Evolutionary conservation across 768 basidiomycete species (phyloP), one percentile per base, ranked within the genome.

Genomic region (Amylocystis lapponica): DNA sequence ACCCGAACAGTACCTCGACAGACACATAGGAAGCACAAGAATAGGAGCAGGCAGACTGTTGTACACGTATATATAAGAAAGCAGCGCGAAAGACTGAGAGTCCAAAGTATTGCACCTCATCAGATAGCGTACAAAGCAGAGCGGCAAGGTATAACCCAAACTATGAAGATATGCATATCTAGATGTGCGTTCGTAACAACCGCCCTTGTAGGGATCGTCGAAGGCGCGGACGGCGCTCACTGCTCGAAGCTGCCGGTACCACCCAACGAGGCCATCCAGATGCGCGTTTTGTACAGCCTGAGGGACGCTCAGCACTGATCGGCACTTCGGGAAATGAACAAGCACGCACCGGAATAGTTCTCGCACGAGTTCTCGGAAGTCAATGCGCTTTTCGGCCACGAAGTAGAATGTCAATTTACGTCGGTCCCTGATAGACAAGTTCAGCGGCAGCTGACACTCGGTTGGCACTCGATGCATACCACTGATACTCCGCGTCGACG

Each of bases 381-480:
- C 89, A 57, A 98, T 94, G 53, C 95, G 72, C 65, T 91, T 92
- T 54, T 96, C 93, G 41, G 95, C 92, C 46, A 94, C 71, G 63
- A 96, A 99, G 69, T 98, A 98, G 71, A 97, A 97, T 0, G 95
- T 98, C 49, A 99, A 67, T 69, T 98, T 98, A 62, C 93, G 88
- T 46, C 95, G 87, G 65, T 99, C 95, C 91, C 91, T 93, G 54
- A 17, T 38, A 14, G 12, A 1, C 20, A n/a, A n/a, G n/a, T 25
- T 32, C 33, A 48, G 16, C 33, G 37, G 31, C n/a, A n/a, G n/a
- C n/a, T n/a, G n/a, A n/a, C n/a, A n/a, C n/a, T n/a, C n/a, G n/a
- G n/a, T n/a, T n/a, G n/a, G n/a, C n/a, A n/a, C n/a, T n/a, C n/a
- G n/a, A n/a, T n/a, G n/a, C 85, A 22, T 44, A 93, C 93, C 93